These are phyloP conservation scores for Mucor plumbeus DNA, from an alignment of 371 early-diverging fungal genomes.

Conservation along the genomic window DNA sequence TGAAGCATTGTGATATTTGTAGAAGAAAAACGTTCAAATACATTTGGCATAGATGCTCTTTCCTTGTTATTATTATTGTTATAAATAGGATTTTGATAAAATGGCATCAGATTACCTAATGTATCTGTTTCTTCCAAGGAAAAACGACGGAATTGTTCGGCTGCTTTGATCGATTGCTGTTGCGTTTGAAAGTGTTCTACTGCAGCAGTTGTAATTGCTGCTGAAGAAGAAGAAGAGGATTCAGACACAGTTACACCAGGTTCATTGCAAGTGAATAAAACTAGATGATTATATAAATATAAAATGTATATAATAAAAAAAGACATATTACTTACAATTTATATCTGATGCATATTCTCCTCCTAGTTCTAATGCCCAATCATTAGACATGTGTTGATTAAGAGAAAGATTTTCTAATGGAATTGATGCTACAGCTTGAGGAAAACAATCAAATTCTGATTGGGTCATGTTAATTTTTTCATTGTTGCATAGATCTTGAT, in stretches of 20 bases:
- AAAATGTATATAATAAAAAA: neutral
- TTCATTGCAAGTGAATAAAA: neutral
- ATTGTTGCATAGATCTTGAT: neutral
- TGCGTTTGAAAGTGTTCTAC: neutral
- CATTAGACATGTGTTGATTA: conserved; percentile 7
- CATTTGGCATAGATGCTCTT: conserved; percentile 16
- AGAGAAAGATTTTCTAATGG: conserved; percentile 22
- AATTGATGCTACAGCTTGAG: conserved; percentile 7
- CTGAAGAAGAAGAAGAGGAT: neutral
- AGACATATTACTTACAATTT: neutral
- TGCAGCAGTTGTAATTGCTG: neutral
- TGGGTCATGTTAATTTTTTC: neutral
- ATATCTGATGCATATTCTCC: conserved; percentile 2
- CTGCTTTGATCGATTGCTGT: conserved; percentile 4
- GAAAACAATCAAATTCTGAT: conserved; percentile 7
- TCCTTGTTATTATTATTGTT: conserved; percentile 7
- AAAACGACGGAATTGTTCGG: conserved; percentile 20
- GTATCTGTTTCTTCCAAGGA: conserved; percentile 12
- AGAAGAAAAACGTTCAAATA: conserved; percentile 2
- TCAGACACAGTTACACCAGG: neutral
- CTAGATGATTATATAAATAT: neutral
- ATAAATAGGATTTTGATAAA: neutral
- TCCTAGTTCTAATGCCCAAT: conserved; percentile 12
- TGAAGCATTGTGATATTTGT: neutral
- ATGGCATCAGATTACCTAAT: conserved; percentile 1